phyloP scores from a whole-genome alignment of 225 moss, liverwort and hornwort species.

The Pseudisothecium myosuroides region DNA sequence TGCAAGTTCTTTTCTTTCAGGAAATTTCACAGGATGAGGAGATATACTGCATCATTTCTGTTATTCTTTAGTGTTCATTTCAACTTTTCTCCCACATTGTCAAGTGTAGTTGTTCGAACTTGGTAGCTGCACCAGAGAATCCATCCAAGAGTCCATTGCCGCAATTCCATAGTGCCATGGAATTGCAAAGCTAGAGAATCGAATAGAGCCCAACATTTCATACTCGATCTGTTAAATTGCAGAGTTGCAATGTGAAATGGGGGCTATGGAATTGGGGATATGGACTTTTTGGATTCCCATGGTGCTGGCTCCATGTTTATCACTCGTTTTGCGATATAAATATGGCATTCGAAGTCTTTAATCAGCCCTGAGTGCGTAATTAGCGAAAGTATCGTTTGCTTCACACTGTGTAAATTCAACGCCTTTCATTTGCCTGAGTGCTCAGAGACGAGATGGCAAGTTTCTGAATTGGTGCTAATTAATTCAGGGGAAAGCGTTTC shows the following conservation, averaged over 20 bases:
- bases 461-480: not conserved
- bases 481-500: constrained; percentile 31
- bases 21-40: not conserved
- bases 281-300: not conserved
- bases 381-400: not conserved
- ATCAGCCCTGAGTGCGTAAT: not conserved
- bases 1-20: not conserved
- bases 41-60: not conserved
- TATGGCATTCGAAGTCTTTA: not conserved
- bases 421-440: not conserved
- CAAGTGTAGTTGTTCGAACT: not conserved
- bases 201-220: not conserved
- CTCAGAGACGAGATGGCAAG: not conserved
- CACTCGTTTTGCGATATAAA: not conserved
- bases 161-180: not conserved
- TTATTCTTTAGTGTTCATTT: not conserved
- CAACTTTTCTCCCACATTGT: not conserved
- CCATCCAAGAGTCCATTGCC: not conserved
- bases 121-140: not conserved
- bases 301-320: not conserved
- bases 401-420: not conserved
- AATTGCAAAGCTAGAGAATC: not conserved
- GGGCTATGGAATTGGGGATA: not conserved
- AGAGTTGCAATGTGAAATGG: not conserved
- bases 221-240: not conserved